Conservation (phyloP, 148 eudicot genomes). For the Linanthus parryae region DNA sequence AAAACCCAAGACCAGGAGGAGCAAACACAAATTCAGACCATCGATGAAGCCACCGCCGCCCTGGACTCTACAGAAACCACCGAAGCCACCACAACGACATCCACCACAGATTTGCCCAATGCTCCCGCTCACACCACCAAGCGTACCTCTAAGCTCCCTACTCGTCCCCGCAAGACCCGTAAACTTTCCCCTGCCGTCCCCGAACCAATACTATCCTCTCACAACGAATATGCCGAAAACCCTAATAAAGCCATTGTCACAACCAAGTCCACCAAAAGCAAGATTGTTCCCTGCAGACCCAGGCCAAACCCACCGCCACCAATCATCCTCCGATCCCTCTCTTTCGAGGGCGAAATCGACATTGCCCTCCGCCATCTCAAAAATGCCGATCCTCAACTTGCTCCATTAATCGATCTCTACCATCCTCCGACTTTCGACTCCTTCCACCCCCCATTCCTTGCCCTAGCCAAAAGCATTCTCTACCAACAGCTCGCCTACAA, state of each 20-base stretch:
- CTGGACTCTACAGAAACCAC: too few relatives aligned
- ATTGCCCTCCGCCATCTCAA: slow-evolving; percentile 40
- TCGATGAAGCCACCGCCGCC: too few relatives aligned
- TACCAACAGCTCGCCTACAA: not conserved
- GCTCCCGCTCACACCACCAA: slow-evolving; percentile 16
- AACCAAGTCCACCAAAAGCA: slow-evolving; percentile 11
- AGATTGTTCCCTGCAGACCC: slow-evolving; percentile 6
- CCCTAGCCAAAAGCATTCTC: slow-evolving; percentile 1
- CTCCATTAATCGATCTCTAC: slow-evolving; percentile 26
- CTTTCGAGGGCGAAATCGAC: slow-evolving; percentile 34
- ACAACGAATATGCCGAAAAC: not conserved
- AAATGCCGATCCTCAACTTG: slow-evolving; percentile 29
- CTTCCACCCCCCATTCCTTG: not conserved
- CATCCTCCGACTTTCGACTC: slow-evolving; percentile 26
- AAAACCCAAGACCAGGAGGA: too few relatives aligned
- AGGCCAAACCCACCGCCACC: slow-evolving; percentile 3
- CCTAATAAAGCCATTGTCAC: not conserved
- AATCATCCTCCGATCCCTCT: slow-evolving; percentile 23
- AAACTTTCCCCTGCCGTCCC: slow-evolving; percentile 29
- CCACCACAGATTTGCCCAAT: slow-evolving; percentile 3
- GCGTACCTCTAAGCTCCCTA: slow-evolving; percentile 29
- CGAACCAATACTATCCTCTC: slow-evolving; percentile 3
- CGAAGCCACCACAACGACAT: too few relatives aligned
- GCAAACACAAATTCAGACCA: too few relatives aligned
- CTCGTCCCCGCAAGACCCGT: slow-evolving; percentile 44